Base-by-base conservation (phyloP, 2,329 filamentous ascomycete genomes). In the Elsinoe ampelina region DNA sequence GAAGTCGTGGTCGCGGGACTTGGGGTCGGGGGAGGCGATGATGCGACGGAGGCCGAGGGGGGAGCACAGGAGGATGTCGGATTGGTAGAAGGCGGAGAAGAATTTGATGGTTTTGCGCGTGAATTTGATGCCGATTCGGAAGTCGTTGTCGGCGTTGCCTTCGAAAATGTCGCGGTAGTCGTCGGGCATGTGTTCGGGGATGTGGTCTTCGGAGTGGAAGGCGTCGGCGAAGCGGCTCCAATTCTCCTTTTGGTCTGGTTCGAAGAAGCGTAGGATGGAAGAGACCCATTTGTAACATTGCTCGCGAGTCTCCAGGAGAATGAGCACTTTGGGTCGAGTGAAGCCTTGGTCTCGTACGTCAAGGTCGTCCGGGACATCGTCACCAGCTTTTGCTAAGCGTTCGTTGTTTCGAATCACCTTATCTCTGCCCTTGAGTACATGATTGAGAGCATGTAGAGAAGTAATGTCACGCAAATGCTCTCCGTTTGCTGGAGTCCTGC, bases 131-230 rank as follows among this genome's bases (percentile, higher is more conserved):
- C 92, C 93, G 1, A 97, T 76, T 2, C 92, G 84, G 74, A 97
- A 98, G 81, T 95, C 93, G 72, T 98, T 93, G 68, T 97, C 93
- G 68, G 95, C 89, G 68, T 96, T 97, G 58, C 93, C 93, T 60
- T 85, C 85, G 66, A 98, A 98, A 0, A 97, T 78, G 57, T 95
- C 87, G 20, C 81, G 79, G 72, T 95, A 97, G 69, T 97, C 93
- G 2, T 85, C 85, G 0, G 93, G 86, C 66, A 89, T 89, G 66
- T 87, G 83, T 7, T 80, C 75, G 11, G 60, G 57, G 38, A 81
- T 82, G 58, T 84, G 79, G 19, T 87, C 81, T 38, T 82, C 80
- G 26, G 85, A 80, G 5, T 84, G 78, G 70, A 91, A 98, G 1
- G 81, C 82, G 57, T 96, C 91, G 36, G 92, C 79, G 65, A 98